Evolutionary conservation across 352 stramenopile species (phyloP), one percentile per base, ranked within the genome.

Genomic region (Phytophthora capsici): DNA sequence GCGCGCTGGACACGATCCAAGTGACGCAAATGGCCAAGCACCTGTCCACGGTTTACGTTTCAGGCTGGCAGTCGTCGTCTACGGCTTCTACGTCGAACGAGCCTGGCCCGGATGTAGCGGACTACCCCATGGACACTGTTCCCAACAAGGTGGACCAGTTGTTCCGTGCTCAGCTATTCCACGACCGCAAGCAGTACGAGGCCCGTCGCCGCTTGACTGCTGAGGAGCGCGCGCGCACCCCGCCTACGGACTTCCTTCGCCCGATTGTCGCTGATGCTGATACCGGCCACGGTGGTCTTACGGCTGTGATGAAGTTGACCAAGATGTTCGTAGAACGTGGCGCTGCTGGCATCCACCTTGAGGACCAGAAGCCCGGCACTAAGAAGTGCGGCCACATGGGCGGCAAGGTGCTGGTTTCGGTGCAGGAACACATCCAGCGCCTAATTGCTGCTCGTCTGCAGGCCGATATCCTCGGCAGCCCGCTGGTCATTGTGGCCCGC

Each of bases 371-470:
- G 77, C 95, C 96, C 6, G 97, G 97, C 65, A 99, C 96, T 1
- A 99, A 99, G 81, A 99, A 99, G 79, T 99, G 97, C 73, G 97
- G 97, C 37, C 97, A 99, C 84, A 99, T 99, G 96, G 96, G 96
- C 26, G 96, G 96, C 47, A 99, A 99, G 80, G 96, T 99, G 46
- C 85, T 99, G 10, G 96, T 99, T 19, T 96, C 94, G 19, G 98
- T 97, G 12, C 88, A 98, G 72, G 97, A 99, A 81, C 97, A 99
- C 78, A 95, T 98, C 69, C 94, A 99, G 85, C 93, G 97, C 22
- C 81, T 99, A 13, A 97, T 98, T 19, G 97, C 97, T 20, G 96
- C 97, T 32, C 90, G 97, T 60, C 82, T 99, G 30, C 96, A 98
- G 57, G 93, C 93, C 20, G 97, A 99, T 77, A 96, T 99, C 71